Conservation (phyloP, 805 yeast species). For the Candida endomychidarum region DNA sequence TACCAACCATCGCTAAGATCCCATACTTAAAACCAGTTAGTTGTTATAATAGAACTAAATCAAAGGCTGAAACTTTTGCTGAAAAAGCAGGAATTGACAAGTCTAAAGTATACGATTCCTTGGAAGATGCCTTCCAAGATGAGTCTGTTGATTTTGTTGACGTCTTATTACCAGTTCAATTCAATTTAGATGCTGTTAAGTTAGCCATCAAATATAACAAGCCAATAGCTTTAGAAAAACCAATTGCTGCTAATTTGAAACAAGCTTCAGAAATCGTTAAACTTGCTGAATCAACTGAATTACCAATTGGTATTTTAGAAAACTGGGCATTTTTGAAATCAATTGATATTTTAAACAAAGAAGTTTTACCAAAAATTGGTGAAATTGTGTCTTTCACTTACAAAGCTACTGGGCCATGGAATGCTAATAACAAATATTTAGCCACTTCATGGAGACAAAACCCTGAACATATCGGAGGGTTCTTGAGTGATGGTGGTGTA, state of each 20-base stretch:
- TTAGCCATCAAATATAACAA: slow-evolving; percentile 72
- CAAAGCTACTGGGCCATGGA: slow-evolving; percentile 72
- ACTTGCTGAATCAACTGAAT: slow-evolving; percentile 55
- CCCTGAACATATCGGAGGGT: slow-evolving; percentile 94
- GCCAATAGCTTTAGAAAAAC: slow-evolving; percentile 85
- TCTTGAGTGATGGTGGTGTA: slow-evolving; percentile 92
- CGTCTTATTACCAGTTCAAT: slow-evolving; percentile 86
- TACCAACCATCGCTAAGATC: slow-evolving; percentile 64
- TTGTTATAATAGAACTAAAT: slow-evolving; percentile 78
- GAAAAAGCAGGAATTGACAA: slow-evolving; percentile 51
- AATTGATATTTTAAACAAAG: slow-evolving; percentile 49
- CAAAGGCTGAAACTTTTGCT: slow-evolving; percentile 84
- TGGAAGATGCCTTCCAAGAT: slow-evolving; percentile 68
- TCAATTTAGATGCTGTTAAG: slow-evolving; percentile 65
- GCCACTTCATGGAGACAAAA: slow-evolving; percentile 82
- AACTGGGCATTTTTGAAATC: slow-evolving; percentile 78
- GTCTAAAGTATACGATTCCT: slow-evolving; percentile 53
- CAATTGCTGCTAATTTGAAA: slow-evolving; percentile 80
- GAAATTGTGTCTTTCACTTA: slow-evolving; percentile 67
- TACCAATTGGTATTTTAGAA: slow-evolving; percentile 78
- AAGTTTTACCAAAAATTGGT: slow-evolving; percentile 71
- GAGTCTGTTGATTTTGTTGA: slow-evolving; percentile 75
- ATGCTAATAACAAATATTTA: slow-evolving; percentile 57
- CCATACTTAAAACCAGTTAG: slow-evolving; percentile 59
- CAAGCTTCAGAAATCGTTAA: slow-evolving; percentile 82